phyloP scores from a whole-genome alignment of 306 rosid species.

The Hippophae rhamnoides region DNA sequence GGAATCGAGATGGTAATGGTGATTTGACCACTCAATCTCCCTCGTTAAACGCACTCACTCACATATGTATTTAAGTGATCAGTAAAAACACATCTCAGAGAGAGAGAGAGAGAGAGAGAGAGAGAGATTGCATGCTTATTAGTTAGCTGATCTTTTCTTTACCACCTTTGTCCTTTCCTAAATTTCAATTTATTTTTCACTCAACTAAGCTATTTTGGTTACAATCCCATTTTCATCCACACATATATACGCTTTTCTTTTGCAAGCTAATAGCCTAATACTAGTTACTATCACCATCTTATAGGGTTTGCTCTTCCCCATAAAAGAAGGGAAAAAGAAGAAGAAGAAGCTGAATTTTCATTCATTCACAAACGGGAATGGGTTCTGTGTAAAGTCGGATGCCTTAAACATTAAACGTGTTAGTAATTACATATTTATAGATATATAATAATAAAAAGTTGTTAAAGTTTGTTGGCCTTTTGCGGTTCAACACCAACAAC shows the following conservation, averaged over 20 bases:
- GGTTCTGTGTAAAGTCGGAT: conserved; percentile 25
- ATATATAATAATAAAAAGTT: conserved; percentile 5
- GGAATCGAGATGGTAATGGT: conserved; percentile 14
- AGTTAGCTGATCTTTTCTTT: conserved; percentile 32
- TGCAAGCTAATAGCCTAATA: conserved; percentile 6
- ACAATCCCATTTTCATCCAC: conserved; percentile 35
- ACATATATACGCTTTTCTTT: conserved; percentile 23
- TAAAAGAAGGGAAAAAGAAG: conserved; percentile 21
- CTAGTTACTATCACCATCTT: neutral
- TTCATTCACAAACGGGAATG: conserved; percentile 29
- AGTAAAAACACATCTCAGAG: conserved; percentile 35
- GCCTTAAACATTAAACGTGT: conserved; percentile 30
- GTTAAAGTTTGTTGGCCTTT: conserved; percentile 20
- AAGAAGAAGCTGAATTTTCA: conserved; percentile 14
- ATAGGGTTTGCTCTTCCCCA: conserved; percentile 45
- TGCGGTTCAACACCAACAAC: no score
- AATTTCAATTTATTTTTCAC: conserved; percentile 42
- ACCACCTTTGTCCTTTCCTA: conserved; percentile 83
- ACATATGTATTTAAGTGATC: conserved; percentile 70
- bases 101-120: conserved; percentile 22
- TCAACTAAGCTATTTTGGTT: conserved; percentile 47
- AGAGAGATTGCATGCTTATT: no score
- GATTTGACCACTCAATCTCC: conserved; percentile 93
- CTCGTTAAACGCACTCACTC: conserved; percentile 53
- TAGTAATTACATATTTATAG: conserved; percentile 8